Evolutionary conservation across 805 yeast species (phyloP), one percentile per base, ranked within the genome.

Genomic region (Cyberlindnera subsufficiens): DNA sequence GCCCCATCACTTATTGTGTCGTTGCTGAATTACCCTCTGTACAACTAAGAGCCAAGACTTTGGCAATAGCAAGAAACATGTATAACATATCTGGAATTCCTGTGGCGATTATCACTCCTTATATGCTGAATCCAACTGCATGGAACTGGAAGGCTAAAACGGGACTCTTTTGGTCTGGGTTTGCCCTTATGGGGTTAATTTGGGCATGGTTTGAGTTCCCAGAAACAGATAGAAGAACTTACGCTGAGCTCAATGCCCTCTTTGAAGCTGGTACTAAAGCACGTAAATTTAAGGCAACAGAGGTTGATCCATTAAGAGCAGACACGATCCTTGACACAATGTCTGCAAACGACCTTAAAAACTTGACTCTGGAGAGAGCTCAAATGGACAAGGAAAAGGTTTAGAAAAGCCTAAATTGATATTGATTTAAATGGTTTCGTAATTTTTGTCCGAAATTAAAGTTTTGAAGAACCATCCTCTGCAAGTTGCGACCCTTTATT

Each of bases 151-250:
- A 65, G 29, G 71, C 71, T 9, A 71, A 70, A 46, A 66, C 72
- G 32, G 74, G 67, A 3, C 67, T 68, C 47, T 56, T 73, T 43
- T 74, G 71, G 65, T 71, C 69, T 37, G 78, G 67, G 0, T 52
- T 56, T 13, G 55, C 63, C 16, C 33, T 63, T 5, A 3, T 60
- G 10, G 53, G 64, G 15, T 16, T 66, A 13, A 43, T 64, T 31
- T 75, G 75, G 73, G 55, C 60, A 30, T 75, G 64, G 63, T 74
- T 74, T 56, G 69, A 72, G 42, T 65, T 77, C 48, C 84, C 85
- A 10, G 85, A 78, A 57, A 74, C 81, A 14, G 66, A 66, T 53
- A 68, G 67, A 33, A 68, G 77, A 56, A 74, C 81, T 0, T 76
- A 62, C 53, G 81, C 77, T 39, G 83, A 78, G 51, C 61, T 78